Conservation (phyloP, 202 grass and related monocot species). For the Tripidium arundinaceum region DNA sequence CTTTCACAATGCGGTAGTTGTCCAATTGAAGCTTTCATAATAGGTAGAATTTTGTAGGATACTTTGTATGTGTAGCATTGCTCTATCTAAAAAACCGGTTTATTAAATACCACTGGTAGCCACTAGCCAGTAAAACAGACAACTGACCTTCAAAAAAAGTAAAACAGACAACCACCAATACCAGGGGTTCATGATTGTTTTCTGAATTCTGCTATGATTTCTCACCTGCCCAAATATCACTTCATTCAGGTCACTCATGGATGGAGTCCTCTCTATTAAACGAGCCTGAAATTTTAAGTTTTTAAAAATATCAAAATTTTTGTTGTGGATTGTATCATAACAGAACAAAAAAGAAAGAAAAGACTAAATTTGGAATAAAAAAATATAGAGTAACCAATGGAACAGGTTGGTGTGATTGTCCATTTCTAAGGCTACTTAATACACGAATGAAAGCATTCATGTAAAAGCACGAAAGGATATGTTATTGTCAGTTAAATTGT, state of each 20-base stretch:
- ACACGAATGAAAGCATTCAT: background rate
- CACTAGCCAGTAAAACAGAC: conserved; percentile 15
- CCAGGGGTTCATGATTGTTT: background rate
- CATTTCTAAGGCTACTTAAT: conserved; percentile 7
- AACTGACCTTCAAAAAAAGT: too few species aligned
- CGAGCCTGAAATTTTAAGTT: conserved; percentile 61
- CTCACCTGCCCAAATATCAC: conserved; percentile 95
- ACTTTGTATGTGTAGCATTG: background rate
- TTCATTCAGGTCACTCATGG: conserved; percentile 98
- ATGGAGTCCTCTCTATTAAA: conserved; percentile 92
- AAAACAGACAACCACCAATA: conserved; percentile 18
- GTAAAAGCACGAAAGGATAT: background rate
- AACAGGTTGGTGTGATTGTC: background rate
- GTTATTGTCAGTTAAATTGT: background rate
- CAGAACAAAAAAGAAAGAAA: background rate
- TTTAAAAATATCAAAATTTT: background rate
- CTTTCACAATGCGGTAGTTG: background rate
- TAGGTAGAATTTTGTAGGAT: background rate
- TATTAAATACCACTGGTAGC: background rate
- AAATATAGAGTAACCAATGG: background rate
- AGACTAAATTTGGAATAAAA: background rate
- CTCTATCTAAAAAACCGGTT: background rate
- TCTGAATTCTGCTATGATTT: conserved; percentile 16
- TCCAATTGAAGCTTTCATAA: background rate
- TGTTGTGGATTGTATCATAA: background rate